These are phyloP conservation scores for Candida morakotiae DNA, from an alignment of 805 yeast species.

Conservation along the genomic window DNA sequence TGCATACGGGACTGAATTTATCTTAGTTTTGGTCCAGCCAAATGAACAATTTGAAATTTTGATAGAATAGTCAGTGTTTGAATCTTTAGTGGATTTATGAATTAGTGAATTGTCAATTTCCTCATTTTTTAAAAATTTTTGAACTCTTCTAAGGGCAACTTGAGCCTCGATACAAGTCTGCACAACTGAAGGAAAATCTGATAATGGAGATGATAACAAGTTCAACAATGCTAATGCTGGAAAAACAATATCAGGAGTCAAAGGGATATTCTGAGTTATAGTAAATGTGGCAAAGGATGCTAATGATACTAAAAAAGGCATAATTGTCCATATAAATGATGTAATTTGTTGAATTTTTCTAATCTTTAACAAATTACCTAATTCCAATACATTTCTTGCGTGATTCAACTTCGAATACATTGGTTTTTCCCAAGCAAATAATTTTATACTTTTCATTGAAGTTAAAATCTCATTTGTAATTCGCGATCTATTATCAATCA, in stretches of 20 bases:
- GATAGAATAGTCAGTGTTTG: slow-evolving; percentile 62
- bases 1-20: slow-evolving; percentile 28
- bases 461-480: slow-evolving; percentile 82
- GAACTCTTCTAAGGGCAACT: slow-evolving; percentile 73
- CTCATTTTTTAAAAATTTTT: slow-evolving; percentile 64
- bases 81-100: slow-evolving; percentile 46
- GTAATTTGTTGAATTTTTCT: slow-evolving; percentile 69
- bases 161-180: slow-evolving; percentile 84
- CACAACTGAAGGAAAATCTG: slow-evolving; percentile 86
- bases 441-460: slow-evolving; percentile 86
- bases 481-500: slow-evolving; percentile 89
- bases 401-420: slow-evolving; percentile 66
- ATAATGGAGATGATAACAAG: slow-evolving; percentile 84
- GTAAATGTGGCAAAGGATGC: slow-evolving; percentile 83
- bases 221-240: slow-evolving; percentile 89
- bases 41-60: slow-evolving; percentile 68
- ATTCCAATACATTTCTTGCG: slow-evolving; percentile 86
- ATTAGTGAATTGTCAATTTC: slow-evolving; percentile 81
- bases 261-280: slow-evolving; percentile 50
- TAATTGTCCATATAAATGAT: slow-evolving; percentile 73
- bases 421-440: slow-evolving; percentile 95
- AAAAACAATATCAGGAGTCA: slow-evolving; percentile 87
- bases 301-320: slow-evolving; percentile 87
- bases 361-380: slow-evolving; percentile 68
- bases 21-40: slow-evolving; percentile 63